A percentile compares a stretch with the other conserved stretches of the same genome.
Conservation (phyloP, 2,329 filamentous ascomycete species). For the Beauveria caledonica region DNA sequence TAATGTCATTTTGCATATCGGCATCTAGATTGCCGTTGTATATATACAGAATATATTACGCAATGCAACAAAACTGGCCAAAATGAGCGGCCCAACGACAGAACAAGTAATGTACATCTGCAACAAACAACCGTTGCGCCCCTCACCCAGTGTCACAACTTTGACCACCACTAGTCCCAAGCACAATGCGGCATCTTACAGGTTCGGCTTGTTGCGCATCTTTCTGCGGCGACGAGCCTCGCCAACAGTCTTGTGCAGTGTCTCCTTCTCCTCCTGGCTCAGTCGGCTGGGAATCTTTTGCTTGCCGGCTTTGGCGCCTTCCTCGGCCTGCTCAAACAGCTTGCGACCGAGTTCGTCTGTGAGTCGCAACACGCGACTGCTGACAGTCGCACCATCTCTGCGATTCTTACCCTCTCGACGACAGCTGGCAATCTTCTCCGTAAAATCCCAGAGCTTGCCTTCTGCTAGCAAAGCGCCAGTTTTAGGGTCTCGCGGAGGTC, state of each 20-base stretch:
- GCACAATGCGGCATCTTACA: conserved; percentile 26
- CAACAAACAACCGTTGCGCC: background rate
- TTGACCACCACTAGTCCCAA: background rate
- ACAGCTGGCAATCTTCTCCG: conserved; percentile 73
- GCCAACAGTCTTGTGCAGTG: conserved; percentile 34
- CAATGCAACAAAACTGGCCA: background rate
- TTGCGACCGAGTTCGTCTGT: conserved; percentile 64
- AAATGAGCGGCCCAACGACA: background rate
- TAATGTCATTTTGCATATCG: background rate
- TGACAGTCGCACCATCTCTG: conserved; percentile 85
- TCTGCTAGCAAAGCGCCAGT: conserved; percentile 57
- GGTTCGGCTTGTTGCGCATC: conserved; percentile 42
- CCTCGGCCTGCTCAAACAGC: conserved; percentile 54
- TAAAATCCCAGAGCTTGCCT: conserved; percentile 85
- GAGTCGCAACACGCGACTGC: conserved; percentile 68
- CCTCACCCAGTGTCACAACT: background rate
- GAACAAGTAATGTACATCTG: conserved; percentile 1
- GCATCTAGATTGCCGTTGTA: background rate
- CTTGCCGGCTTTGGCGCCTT: conserved; percentile 27
- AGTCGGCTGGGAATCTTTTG: conserved; percentile 32
- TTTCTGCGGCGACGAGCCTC: conserved; percentile 41
- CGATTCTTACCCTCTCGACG: conserved; percentile 91
- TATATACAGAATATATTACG: background rate
- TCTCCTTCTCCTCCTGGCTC: conserved; percentile 42
- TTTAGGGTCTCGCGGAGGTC: conserved; percentile 53